Percentiles rank a stretch among this genome's conserved stretches.
phyloP scores from a whole-genome alignment of 2,329 filamentous ascomycete genomes.

The Plenodomus biglobosus region DNA sequence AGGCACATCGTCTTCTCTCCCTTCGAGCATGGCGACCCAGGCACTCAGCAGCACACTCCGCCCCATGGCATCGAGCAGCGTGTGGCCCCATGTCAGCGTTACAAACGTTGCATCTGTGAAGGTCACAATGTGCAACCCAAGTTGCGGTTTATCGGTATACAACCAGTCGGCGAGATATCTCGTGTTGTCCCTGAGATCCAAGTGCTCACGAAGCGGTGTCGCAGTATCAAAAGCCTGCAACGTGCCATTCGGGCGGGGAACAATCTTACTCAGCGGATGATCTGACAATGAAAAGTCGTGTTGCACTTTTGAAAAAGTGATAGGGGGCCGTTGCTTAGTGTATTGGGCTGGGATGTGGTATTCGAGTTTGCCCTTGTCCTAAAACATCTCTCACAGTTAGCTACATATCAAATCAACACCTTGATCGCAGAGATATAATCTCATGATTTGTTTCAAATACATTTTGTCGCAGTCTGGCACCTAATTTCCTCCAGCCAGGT shows the following conservation, averaged over 20 bases:
- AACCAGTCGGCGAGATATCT: slow-evolving; percentile 19
- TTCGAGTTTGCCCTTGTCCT: slow-evolving; percentile 36
- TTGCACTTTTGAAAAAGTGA: slow-evolving; percentile 46
- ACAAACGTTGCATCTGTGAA: slow-evolving; percentile 29
- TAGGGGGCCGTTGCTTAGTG: slow-evolving; percentile 43
- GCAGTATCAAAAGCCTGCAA: slow-evolving; percentile 6
- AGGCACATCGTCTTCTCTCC: slow-evolving; percentile 20
- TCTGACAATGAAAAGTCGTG: slow-evolving; percentile 45
- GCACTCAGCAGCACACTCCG: slow-evolving; percentile 16
- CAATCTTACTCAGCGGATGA: slow-evolving; percentile 46
- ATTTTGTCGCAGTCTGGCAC: slow-evolving; percentile 48
- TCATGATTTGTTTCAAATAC: slow-evolving; percentile 27
- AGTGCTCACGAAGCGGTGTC: slow-evolving; percentile 3
- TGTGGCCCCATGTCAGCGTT: slow-evolving; percentile 26
- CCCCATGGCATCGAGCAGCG: slow-evolving; percentile 26
- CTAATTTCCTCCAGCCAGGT: slow-evolving; percentile 52
- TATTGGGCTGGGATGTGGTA: slow-evolving; percentile 48
- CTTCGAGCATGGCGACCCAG: slow-evolving; percentile 27
- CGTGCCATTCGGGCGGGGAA: slow-evolving; percentile 33
- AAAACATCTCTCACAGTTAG: slow-evolving; percentile 7
- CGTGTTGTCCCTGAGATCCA: slow-evolving; percentile 6
- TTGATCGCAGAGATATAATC: too few species aligned
- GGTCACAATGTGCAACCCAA: slow-evolving; percentile 21
- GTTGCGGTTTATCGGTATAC: slow-evolving; percentile 21
- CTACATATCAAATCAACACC: slow-evolving; percentile 17